A percentile compares a stretch with the other conserved stretches of the same genome.
Evolutionary conservation across 441 rosid species (phyloP).

Genomic region (Syzygium malaccense): DNA sequence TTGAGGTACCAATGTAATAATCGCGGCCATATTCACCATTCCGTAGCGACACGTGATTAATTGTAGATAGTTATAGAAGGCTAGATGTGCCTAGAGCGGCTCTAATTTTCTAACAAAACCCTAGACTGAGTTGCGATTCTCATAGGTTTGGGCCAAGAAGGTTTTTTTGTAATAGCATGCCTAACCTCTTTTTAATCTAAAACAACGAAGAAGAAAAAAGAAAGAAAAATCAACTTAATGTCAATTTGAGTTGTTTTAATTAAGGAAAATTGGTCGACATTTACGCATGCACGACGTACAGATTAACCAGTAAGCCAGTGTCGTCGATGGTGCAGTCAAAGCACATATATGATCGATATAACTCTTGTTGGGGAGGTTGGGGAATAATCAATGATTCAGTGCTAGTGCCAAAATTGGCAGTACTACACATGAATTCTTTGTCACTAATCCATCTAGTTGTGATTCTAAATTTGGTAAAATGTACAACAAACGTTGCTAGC

Average conservation of each 20-base stretch:
- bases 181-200: background rate
- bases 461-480: background rate
- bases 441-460: background rate
- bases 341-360: too few species aligned
- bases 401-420: background rate
- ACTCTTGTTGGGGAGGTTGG: too few species aligned
- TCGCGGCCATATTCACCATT: background rate
- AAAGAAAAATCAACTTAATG: background rate
- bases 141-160: background rate
- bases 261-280: background rate
- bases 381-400: too few species aligned
- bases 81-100: background rate
- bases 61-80: background rate
- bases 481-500: too few species aligned
- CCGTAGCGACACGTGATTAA: background rate
- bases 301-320: too few species aligned
- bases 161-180: background rate
- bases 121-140: background rate
- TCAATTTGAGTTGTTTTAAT: background rate
- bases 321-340: too few species aligned
- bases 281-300: background rate
- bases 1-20: background rate
- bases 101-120: background rate
- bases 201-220: background rate
- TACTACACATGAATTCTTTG: background rate